Conservation (phyloP, 176 grass and related monocot species). For the Ensete ventricosum region DNA sequence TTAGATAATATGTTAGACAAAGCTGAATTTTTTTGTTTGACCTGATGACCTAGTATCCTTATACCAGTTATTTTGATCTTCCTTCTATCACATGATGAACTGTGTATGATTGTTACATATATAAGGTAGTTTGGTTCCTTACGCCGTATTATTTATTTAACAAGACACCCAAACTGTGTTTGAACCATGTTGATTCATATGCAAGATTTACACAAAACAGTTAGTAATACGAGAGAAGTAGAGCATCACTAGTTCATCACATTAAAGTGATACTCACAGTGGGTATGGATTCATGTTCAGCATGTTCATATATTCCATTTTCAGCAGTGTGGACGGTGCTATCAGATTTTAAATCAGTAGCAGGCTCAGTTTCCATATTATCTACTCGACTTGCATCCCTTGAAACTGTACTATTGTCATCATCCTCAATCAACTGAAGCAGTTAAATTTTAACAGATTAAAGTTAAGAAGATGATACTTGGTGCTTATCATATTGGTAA, state of each 20-base stretch:
- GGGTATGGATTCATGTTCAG: constrained; percentile 10
- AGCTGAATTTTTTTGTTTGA: neutral
- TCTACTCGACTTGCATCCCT: constrained; percentile 35
- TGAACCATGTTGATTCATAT: neutral
- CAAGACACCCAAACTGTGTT: neutral
- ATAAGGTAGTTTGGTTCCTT: no score
- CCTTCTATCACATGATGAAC: neutral
- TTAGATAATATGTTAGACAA: neutral
- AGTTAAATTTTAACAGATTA: constrained; percentile 15
- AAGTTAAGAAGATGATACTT: neutral
- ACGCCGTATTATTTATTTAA: neutral
- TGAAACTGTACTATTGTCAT: constrained; percentile 16
- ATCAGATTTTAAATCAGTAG: constrained; percentile 21
- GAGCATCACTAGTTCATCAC: neutral
- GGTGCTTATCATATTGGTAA: constrained; percentile 8
- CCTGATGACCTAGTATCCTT: neutral
- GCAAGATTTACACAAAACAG: neutral
- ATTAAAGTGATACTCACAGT: constrained; percentile 9
- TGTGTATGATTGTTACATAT: neutral
- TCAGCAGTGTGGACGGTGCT: neutral
- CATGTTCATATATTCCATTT: constrained; percentile 26
- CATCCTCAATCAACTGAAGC: constrained; percentile 52
- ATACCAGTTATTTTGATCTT: neutral
- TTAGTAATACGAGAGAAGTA: neutral
- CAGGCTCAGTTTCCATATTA: constrained; percentile 34